These are phyloP conservation scores for Lentinula edodes DNA, from an alignment of 768 basidiomycete species.

Conservation along the genomic window DNA sequence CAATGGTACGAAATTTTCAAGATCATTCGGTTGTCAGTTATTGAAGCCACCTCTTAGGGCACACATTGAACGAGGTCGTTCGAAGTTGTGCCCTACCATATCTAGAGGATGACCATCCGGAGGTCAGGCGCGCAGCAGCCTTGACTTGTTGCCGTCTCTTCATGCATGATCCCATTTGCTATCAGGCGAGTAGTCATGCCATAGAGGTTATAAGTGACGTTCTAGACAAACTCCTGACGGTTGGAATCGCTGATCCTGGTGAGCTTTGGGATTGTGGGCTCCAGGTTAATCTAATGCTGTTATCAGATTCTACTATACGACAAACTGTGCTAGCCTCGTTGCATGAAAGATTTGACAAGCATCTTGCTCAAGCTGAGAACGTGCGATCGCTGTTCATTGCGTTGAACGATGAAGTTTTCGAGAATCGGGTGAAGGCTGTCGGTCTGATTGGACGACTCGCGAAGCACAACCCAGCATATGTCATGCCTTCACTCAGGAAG, in stretches of 20 bases:
- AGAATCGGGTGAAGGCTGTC: slow-evolving; percentile 89
- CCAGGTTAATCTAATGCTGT: slow-evolving; percentile 1
- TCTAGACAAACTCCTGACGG: slow-evolving; percentile 91
- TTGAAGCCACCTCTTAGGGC: slow-evolving; percentile 43
- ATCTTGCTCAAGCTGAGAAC: slow-evolving; percentile 96
- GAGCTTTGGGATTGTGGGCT: slow-evolving; percentile 10
- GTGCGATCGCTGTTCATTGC: slow-evolving; percentile 97
- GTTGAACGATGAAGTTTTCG: slow-evolving; percentile 93
- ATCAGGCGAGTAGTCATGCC: slow-evolving; percentile 91
- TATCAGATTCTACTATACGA: slow-evolving; percentile 71
- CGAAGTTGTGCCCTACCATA: slow-evolving; percentile 88
- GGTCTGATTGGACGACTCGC: slow-evolving; percentile 88
- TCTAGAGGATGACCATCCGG: slow-evolving; percentile 85
- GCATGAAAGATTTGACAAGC: slow-evolving; percentile 93
- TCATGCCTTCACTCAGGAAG: slow-evolving; percentile 96
- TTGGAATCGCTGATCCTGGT: slow-evolving; percentile 97
- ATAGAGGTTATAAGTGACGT: slow-evolving; percentile 98
- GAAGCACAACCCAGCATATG: slow-evolving; percentile 95
- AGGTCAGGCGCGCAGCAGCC: slow-evolving; percentile 86
- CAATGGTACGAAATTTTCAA: slow-evolving; percentile 49
- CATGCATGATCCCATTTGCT: slow-evolving; percentile 91
- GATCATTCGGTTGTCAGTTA: neutral
- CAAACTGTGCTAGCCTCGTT: slow-evolving; percentile 81
- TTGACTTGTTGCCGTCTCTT: slow-evolving; percentile 89
- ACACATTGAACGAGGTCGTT: slow-evolving; percentile 93